phyloP scores from a whole-genome alignment of 2,329 filamentous ascomycete species.

The Cladobotryum protrusum region DNA sequence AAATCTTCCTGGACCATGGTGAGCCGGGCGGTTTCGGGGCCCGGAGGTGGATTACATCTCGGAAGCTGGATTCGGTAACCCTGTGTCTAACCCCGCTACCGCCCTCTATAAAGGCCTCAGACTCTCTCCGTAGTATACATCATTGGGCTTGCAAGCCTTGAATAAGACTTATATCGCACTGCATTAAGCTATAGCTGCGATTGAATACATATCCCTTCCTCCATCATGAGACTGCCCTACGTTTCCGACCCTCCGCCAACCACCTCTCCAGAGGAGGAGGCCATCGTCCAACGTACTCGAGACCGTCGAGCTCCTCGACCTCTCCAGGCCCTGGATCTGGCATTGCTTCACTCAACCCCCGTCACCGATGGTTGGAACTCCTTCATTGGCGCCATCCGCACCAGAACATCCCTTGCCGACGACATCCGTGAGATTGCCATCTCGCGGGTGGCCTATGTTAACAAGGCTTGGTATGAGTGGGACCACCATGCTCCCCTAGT shows the following conservation, averaged over 20 bases:
- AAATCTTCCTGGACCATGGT: no score
- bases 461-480: constrained; percentile 83
- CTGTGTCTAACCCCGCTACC: no score
- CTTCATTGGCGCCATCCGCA: constrained; percentile 59
- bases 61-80: no score
- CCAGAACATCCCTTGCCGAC: constrained; percentile 42
- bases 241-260: constrained; percentile 45
- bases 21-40: no score
- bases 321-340: constrained; percentile 67
- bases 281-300: constrained; percentile 57
- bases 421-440: constrained; percentile 72
- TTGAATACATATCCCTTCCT: not conserved
- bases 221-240: constrained; percentile 62
- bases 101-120: no score
- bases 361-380: constrained; percentile 72
- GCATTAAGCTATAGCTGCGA: no score
- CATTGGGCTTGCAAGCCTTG: no score
- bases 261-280: constrained; percentile 39
- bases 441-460: constrained; percentile 72
- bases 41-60: no score
- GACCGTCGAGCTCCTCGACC: constrained; percentile 62
- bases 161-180: no score
- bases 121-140: no score
- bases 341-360: constrained; percentile 66
- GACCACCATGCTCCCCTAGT: constrained; percentile 67